Percentiles rank a stretch among this genome's conserved stretches.
Conservation (phyloP, 805 yeast genomes). For the Lipomyces yamanashiensis region DNA sequence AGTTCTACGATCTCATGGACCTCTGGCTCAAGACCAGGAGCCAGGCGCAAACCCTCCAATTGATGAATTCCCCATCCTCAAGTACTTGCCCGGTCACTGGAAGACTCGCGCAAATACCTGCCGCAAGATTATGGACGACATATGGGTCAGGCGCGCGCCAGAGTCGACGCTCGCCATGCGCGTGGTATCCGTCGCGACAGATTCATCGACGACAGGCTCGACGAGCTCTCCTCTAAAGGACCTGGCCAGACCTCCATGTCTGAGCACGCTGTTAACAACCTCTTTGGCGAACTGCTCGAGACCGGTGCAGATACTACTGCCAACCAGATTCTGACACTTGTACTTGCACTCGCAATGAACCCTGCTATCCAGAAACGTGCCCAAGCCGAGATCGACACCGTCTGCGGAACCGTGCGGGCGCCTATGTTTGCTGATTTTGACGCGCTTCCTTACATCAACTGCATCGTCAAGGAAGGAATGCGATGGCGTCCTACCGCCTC, state of each 20-base stretch:
- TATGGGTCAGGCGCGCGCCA: neutral
- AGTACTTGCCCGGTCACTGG: neutral
- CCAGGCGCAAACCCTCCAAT: neutral
- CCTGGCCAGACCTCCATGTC: no score
- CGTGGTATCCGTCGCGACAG: neutral
- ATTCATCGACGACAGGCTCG: neutral
- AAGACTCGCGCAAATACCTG: neutral
- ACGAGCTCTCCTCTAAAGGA: neutral
- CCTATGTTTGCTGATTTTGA: neutral
- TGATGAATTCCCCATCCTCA: neutral
- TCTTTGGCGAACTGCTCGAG: neutral
- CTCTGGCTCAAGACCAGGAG: neutral
- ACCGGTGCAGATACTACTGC: neutral
- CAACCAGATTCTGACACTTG: neutral
- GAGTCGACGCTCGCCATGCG: neutral
- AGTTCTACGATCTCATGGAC: neutral
- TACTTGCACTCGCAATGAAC: neutral
- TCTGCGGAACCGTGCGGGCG: neutral
- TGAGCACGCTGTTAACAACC: neutral
- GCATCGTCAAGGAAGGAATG: conserved; percentile 2
- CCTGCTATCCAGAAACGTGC: neutral
- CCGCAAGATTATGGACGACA: neutral
- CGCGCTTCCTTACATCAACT: neutral
- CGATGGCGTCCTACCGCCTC: neutral
- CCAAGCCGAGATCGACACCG: neutral